Conservation (phyloP, 192 early-diverging fungal genomes). For the Kickxella alabastrina region DNA sequence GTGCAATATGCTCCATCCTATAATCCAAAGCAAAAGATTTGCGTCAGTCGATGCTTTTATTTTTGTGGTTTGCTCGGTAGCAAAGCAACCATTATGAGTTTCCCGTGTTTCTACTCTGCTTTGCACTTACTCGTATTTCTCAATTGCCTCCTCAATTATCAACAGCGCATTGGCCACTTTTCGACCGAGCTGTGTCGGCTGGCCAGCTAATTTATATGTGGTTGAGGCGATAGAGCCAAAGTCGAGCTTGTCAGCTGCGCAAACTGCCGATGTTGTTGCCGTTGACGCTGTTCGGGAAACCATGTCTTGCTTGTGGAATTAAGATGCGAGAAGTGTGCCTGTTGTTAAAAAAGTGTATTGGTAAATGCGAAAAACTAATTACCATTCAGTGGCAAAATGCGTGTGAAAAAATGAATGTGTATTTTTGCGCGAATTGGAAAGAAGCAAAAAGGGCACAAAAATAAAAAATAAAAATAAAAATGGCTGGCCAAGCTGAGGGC, state of each 20-base stretch:
- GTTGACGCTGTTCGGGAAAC: conserved; percentile 36
- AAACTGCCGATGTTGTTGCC: background rate
- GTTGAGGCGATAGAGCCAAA: conserved; percentile 21
- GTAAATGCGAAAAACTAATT: no score
- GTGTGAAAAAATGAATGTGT: no score
- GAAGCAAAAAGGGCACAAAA: no score
- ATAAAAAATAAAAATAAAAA: no score
- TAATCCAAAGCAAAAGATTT: background rate
- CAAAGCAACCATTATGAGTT: no score
- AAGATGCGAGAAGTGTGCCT: background rate
- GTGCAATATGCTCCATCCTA: conserved; percentile 62
- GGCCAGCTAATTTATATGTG: conserved; percentile 27
- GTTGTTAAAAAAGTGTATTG: no score
- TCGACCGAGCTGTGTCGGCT: conserved; percentile 21
- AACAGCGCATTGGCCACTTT: conserved; percentile 29
- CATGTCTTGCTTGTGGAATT: conserved; percentile 10
- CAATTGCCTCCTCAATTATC: conserved; percentile 49
- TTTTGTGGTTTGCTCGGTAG: no score
- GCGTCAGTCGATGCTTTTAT: background rate
- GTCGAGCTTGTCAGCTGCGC: conserved; percentile 15
- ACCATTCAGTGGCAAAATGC: no score
- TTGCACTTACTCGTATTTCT: conserved; percentile 45
- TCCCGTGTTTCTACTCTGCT: background rate
- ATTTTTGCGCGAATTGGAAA: no score
- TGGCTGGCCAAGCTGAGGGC: no score